A percentile compares a stretch with the other conserved stretches of the same genome.
Conservation (phyloP, 2,329 filamentous ascomycete species). For the Aspergillus brasiliensis region DNA sequence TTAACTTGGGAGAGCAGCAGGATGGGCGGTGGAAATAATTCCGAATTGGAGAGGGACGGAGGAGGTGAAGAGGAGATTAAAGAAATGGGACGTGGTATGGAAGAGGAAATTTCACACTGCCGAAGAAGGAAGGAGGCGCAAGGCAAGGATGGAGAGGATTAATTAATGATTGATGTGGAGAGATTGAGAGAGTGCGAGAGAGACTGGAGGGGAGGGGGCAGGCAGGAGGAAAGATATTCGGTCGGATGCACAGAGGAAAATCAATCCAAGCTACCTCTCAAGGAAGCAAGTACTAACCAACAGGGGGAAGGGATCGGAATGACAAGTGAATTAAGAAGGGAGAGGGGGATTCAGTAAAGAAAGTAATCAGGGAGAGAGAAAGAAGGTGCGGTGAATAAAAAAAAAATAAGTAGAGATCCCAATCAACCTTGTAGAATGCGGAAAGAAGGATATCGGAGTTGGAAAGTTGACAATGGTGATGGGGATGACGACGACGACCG, state of each 20-base stretch:
- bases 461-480: neutral
- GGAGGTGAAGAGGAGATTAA: neutral
- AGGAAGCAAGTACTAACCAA: conserved; percentile 7
- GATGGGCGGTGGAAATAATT: conserved; percentile 10
- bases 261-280: conserved; percentile 1
- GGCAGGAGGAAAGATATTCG: conserved; percentile 6
- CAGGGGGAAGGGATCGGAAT: neutral
- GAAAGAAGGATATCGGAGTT: neutral
- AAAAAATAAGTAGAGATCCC: neutral
- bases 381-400: neutral
- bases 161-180: conserved; percentile 13
- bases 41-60: conserved; percentile 11
- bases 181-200: conserved; percentile 3
- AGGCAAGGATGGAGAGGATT: conserved; percentile 20
- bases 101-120: conserved; percentile 1
- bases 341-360: neutral
- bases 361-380: too few species aligned
- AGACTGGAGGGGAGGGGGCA: conserved; percentile 5
- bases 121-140: conserved; percentile 17
- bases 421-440: neutral
- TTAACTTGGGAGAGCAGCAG: conserved; percentile 8
- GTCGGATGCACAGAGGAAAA: conserved; percentile 10
- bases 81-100: conserved; percentile 1
- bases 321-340: conserved; percentile 1
- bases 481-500: neutral